A percentile compares a stretch with the other conserved stretches of the same genome.
Evolutionary conservation across 148 eudicot genomes (phyloP).

Genomic region (Pouteria glomerata): DNA sequence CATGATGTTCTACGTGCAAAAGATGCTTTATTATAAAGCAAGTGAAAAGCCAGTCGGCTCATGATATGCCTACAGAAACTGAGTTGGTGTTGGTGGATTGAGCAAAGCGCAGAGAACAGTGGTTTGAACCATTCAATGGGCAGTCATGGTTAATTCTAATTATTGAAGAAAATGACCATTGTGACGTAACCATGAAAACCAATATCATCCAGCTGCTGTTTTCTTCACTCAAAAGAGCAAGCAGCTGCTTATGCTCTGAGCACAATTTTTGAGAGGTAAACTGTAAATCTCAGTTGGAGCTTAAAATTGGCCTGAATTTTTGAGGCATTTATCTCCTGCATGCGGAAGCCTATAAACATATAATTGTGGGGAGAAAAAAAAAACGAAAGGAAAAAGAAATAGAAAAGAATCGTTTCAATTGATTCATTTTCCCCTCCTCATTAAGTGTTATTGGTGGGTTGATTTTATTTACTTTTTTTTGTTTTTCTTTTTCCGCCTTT

Average conservation of each 20-base stretch:
- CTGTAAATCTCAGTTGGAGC: not conserved
- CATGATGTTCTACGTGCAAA: conserved; percentile 85
- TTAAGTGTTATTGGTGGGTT: conserved; percentile 11
- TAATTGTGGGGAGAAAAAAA: not conserved
- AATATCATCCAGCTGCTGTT: not conserved
- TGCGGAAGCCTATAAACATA: not conserved
- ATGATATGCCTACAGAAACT: conserved; percentile 7
- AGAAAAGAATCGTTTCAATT: not conserved
- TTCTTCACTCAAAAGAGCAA: not conserved
- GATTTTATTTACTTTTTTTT: not conserved
- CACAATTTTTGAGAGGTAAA: not conserved
- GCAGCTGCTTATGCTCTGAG: not conserved
- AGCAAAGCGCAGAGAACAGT: not conserved
- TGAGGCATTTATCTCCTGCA: conserved; percentile 7
- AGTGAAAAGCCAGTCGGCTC: conserved; percentile 34
- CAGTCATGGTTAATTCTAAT: not conserved
- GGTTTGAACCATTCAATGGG: not conserved
- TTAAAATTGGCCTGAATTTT: conserved; percentile 1
- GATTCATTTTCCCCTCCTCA: conserved; percentile 13
- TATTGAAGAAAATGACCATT: not conserved
- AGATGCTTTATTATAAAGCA: conserved; percentile 64
- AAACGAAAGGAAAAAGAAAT: not conserved
- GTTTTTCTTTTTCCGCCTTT: not conserved
- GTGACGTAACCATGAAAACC: not conserved
- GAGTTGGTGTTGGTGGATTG: not conserved